phyloP scores from a whole-genome alignment of 2,329 filamentous ascomycete genomes.

The Magnaporthiopsis incrustans region DNA sequence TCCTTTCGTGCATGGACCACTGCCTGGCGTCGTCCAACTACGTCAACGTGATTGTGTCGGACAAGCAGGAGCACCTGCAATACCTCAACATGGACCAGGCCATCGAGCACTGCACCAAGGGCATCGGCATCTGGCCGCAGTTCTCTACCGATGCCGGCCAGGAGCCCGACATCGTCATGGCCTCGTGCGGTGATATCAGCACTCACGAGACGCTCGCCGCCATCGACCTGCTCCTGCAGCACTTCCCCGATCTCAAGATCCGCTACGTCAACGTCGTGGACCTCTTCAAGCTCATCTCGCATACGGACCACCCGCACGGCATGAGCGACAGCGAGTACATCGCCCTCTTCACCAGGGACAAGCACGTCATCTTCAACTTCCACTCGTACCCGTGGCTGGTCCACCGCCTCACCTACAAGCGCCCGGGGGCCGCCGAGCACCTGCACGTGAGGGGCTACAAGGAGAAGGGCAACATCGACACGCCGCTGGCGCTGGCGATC shows the following conservation, averaged over 20 bases:
- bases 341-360: slow-evolving; percentile 63
- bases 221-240: slow-evolving; percentile 62
- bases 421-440: slow-evolving; percentile 53
- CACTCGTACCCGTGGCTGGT: slow-evolving; percentile 77
- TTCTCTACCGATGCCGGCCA: slow-evolving; percentile 61
- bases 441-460: slow-evolving; percentile 71
- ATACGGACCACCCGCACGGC: slow-evolving; percentile 65
- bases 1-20: slow-evolving; percentile 69
- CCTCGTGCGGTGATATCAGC: slow-evolving; percentile 65
- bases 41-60: slow-evolving; percentile 72
- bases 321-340: slow-evolving; percentile 58
- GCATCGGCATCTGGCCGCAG: slow-evolving; percentile 69
- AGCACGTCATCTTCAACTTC: slow-evolving; percentile 75
- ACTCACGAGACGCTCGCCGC: slow-evolving; percentile 70
- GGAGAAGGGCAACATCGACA: slow-evolving; percentile 81
- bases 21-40: slow-evolving; percentile 68
- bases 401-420: slow-evolving; percentile 68
- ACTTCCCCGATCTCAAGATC: slow-evolving; percentile 65
- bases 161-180: slow-evolving; percentile 70
- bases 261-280: slow-evolving; percentile 76
- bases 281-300: slow-evolving; percentile 69
- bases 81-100: slow-evolving; percentile 68
- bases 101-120: slow-evolving; percentile 69
- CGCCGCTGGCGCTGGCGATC: slow-evolving; percentile 69
- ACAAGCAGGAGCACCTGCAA: slow-evolving; percentile 73